Evolutionary conservation across 176 grass and related monocot genomes (phyloP), one percentile per base, ranked within the genome.

Genomic region (Phoenix dactylifera): DNA sequence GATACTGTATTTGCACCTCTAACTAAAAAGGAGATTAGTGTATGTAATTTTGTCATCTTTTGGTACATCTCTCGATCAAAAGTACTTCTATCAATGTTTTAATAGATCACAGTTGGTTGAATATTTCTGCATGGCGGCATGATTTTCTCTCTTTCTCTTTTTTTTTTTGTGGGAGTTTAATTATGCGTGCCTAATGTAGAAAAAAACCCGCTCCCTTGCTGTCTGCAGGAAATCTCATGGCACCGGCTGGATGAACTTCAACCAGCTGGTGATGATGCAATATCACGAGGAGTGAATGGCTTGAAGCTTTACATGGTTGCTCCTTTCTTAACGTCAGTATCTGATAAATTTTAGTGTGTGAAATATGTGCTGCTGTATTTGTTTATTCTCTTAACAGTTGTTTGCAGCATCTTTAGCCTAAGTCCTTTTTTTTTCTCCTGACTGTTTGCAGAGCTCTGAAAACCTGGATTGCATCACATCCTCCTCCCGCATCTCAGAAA

Each of bases 1-100:
- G 83, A 90, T 70, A 90, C 86, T 70, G 51, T 83, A 54, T 97
- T 97, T 60, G 86, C 86, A 24, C 87, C 92, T 80, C 76, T 79
- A 75, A 97, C 92, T 50, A 97, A 97, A 80, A 97, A 97, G 76
- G 92, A 97, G 70, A 97, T 97, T 57, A 97, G 92, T 77, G 92
- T 97, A 90, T 52, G 80, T 19, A 52, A 44, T 72, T 10, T 54
- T 23, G 22, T 23, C 12, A 24, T 18, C 22, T 60, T 48, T 54
- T 14, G 35, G 9, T 44, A 3, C 9, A 12, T 12, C 35, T 44
- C 35, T 44, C 12, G 35, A 12, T 44, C 10, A 44, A 44, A 9
- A 44, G 35, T 44, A 44, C 10, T 44, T 44, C 10, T 44, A 14
- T 44, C 35, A 44, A 3, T 44, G 35, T 44, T 44, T 35, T 44